Conservation (phyloP, 768 basidiomycete species). For the Hemileccinum rubropunctum region DNA sequence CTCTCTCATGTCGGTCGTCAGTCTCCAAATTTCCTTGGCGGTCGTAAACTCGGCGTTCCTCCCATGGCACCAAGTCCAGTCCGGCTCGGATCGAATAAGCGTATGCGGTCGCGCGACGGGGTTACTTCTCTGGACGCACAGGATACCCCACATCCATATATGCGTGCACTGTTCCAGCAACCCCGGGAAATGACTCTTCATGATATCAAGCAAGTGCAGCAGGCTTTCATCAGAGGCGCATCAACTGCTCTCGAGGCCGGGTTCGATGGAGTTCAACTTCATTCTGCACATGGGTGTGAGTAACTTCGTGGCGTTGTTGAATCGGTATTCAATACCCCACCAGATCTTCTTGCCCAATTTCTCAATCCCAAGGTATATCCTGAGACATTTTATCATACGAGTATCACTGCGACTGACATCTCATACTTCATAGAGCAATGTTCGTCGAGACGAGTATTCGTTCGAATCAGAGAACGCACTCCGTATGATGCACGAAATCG, state of each 20-base stretch:
- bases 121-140: not conserved
- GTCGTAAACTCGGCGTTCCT: constrained; percentile 54
- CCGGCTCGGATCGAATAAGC: constrained; percentile 38
- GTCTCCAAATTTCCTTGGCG: constrained; percentile 69
- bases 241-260: constrained; percentile 60
- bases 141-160: constrained; percentile 19
- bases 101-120: constrained; percentile 5
- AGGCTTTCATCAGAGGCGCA: constrained; percentile 67
- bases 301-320: constrained; percentile 12
- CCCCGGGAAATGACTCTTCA: constrained; percentile 55
- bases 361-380: constrained; percentile 62
- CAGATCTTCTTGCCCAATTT: constrained; percentile 80
- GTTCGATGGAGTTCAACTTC: constrained; percentile 86
- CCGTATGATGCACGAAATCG: constrained; percentile 55
- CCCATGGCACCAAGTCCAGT: constrained; percentile 75
- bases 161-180: constrained; percentile 55
- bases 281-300: constrained; percentile 85
- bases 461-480: constrained; percentile 41
- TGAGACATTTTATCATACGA: not conserved
- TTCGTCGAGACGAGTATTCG: constrained; percentile 62
- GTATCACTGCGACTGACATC: constrained; percentile 13
- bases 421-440: constrained; percentile 40
- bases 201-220: constrained; percentile 63
- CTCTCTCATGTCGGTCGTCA: constrained; percentile 83
- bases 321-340: not conserved